A percentile compares a stretch with the other conserved stretches of the same genome.
These are phyloP conservation scores for Carex scoparia DNA, from an alignment of 176 grass and related monocot genomes.

Conservation along the genomic window DNA sequence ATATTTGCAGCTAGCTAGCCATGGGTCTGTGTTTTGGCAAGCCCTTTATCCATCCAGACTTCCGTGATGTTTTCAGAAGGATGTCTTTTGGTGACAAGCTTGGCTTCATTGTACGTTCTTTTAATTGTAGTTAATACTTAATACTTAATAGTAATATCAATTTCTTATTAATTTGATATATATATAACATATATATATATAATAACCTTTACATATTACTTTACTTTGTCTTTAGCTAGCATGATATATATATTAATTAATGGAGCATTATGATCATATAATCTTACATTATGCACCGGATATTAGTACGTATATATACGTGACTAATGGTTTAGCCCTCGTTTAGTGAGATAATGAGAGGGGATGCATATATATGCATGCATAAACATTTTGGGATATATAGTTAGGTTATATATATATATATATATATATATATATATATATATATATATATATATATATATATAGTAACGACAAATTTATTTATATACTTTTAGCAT, in stretches of 20 bases:
- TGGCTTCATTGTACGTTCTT: constrained; percentile 37
- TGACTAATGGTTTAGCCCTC: no score
- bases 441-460: no score
- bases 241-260: no score
- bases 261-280: neutral
- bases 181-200: neutral
- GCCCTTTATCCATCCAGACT: constrained; percentile 30
- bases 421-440: neutral
- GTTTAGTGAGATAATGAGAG: neutral
- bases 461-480: neutral
- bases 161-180: neutral
- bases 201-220: neutral
- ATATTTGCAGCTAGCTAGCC: neutral
- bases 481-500: no score
- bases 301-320: no score
- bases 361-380: neutral
- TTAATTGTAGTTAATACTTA: neutral
- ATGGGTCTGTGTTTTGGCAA: constrained; percentile 40
- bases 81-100: constrained; percentile 52
- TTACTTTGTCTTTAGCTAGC: no score
- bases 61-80: constrained; percentile 31
- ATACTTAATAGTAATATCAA: neutral
- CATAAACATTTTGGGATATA: neutral
- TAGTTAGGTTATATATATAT: neutral
- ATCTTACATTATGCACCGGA: no score